A percentile compares a stretch with the other conserved stretches of the same genome.
phyloP scores from a whole-genome alignment of 1,284 basidiomycete species.

The Boletellus dicymbophilus region DNA sequence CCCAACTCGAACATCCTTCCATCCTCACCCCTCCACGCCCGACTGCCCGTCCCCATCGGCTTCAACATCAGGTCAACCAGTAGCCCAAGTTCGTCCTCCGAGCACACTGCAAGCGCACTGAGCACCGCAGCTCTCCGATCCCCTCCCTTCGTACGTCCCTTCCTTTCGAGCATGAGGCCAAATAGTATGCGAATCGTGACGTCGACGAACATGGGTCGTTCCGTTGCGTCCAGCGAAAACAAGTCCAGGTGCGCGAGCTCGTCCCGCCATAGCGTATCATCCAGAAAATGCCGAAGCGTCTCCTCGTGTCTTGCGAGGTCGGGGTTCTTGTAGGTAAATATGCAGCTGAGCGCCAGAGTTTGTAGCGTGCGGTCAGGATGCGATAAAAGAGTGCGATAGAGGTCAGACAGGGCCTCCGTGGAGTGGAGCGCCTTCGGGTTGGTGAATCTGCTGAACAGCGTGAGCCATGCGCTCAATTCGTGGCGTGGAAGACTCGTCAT shows the following conservation, averaged over 20 bases:
- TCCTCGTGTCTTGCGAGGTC: conserved; percentile 69
- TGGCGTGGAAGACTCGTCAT: conserved; percentile 47
- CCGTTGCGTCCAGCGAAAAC: conserved; percentile 58
- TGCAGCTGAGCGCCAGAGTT: conserved; percentile 74
- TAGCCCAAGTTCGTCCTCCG: conserved; percentile 72
- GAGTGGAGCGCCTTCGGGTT: conserved; percentile 89
- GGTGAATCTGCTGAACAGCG: conserved; percentile 85
- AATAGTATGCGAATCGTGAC: conserved; percentile 82
- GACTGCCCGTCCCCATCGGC: conserved; percentile 54
- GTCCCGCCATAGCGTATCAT: conserved; percentile 89
- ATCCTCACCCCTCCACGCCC: conserved; percentile 25
- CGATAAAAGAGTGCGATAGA: conserved; percentile 81
- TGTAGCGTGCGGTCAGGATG: conserved; percentile 87
- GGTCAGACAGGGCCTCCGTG: conserved; percentile 62
- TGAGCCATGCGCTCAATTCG: conserved; percentile 78
- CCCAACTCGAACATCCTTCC: conserved; percentile 31
- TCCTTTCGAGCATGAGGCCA: conserved; percentile 86
- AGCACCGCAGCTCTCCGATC: conserved; percentile 83
- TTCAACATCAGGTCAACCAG: conserved; percentile 92
- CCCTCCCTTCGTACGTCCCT: conserved; percentile 69
- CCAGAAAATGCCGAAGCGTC: conserved; percentile 72
- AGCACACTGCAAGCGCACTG: conserved; percentile 69
- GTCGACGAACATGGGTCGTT: conserved; percentile 75
- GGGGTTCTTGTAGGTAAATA: conserved; percentile 84
- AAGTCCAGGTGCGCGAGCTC: conserved; percentile 79